These are phyloP conservation scores for Blattamonas nauphoetae DNA, from an alignment of 78 protist species.

Conservation along the genomic window DNA sequence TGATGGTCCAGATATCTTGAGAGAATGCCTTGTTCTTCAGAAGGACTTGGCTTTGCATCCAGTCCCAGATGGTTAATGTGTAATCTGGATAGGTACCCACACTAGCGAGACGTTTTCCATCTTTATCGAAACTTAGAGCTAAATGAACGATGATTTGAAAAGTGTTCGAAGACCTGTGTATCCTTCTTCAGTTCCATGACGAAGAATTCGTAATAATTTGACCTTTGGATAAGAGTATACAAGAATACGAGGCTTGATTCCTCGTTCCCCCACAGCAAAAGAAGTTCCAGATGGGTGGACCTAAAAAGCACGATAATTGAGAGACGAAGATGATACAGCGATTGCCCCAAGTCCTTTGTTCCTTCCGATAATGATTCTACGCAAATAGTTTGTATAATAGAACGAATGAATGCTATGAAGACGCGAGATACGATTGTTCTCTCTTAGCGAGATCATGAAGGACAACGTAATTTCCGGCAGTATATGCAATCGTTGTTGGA, in stretches of 20 bases:
- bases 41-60: conserved; percentile 38
- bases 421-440: background rate
- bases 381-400: no score
- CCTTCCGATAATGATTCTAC: background rate
- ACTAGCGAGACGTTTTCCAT: conserved; percentile 57
- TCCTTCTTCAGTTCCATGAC: background rate
- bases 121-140: conserved; percentile 13
- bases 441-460: background rate
- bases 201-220: conserved; percentile 7
- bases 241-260: conserved; percentile 13
- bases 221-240: conserved; percentile 34
- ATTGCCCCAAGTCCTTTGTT: background rate
- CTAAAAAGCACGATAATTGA: background rate
- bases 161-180: background rate
- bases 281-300: conserved; percentile 20
- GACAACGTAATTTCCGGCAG: conserved; percentile 6
- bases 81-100: conserved; percentile 63
- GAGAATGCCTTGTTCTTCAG: conserved; percentile 70
- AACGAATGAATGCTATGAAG: no score
- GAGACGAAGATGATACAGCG: background rate
- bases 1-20: conserved; percentile 44
- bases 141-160: conserved; percentile 9
- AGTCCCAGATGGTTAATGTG: conserved; percentile 65
- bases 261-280: conserved; percentile 47
- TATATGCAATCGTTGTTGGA: background rate